Evolutionary conservation across 2,329 filamentous ascomycete species (phyloP).

Genomic region (Pyrenophora graminea): DNA sequence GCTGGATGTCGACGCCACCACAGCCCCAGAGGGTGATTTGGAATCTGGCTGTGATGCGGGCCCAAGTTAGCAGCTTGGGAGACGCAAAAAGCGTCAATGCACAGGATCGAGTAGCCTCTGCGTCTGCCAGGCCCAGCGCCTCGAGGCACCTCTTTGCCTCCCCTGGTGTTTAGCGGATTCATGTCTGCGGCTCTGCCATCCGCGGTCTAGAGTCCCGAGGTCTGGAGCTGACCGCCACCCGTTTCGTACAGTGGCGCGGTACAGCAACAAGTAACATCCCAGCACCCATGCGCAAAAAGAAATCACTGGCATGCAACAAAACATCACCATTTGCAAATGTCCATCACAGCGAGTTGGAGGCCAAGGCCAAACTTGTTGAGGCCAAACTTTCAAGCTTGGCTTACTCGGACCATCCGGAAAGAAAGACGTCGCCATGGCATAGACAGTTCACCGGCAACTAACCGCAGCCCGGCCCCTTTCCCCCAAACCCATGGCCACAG

Average conservation of each 20-base stretch:
- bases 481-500: no score
- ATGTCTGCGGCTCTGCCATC: conserved; percentile 20
- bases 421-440: no score
- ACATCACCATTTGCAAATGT: background rate
- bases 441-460: no score
- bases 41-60: conserved; percentile 27
- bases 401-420: no score
- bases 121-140: conserved; percentile 14
- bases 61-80: conserved; percentile 12
- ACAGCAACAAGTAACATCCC: conserved; percentile 3
- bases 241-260: conserved; percentile 3
- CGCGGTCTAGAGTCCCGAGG: background rate
- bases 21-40: conserved; percentile 36
- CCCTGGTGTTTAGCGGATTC: conserved; percentile 11
- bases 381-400: no score
- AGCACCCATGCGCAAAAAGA: conserved; percentile 4
- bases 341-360: background rate
- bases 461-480: no score
- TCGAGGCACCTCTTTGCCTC: conserved; percentile 10
- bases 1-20: conserved; percentile 14
- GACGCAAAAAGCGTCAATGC: conserved; percentile 16
- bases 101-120: conserved; percentile 12
- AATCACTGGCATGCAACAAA: background rate
- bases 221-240: conserved; percentile 8
- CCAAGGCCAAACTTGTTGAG: no score